A percentile compares a stretch with the other conserved stretches of the same genome.
Evolutionary conservation across 345 rosid species (phyloP).

Genomic region (Citrus unshiu): DNA sequence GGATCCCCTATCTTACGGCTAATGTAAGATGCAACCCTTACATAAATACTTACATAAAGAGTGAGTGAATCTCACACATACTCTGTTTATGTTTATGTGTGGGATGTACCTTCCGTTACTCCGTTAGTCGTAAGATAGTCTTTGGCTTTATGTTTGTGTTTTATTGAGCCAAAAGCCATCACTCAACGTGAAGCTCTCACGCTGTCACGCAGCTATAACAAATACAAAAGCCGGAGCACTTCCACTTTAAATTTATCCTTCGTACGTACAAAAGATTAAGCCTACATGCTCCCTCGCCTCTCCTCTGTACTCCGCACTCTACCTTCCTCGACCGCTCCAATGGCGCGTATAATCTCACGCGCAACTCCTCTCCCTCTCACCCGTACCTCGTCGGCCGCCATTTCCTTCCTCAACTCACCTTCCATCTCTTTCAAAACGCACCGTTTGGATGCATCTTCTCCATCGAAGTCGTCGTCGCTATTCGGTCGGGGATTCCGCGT

Average conservation of each 20-base stretch:
- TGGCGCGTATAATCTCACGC: conserved; percentile 59
- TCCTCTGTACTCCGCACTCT: conserved; percentile 39
- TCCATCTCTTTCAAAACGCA: conserved; percentile 10
- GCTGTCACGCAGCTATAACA: not conserved
- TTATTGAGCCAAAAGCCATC: not conserved
- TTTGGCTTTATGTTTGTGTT: no score
- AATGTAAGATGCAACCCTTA: no score
- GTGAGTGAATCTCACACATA: no score
- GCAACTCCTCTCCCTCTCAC: conserved; percentile 26
- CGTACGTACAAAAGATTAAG: no score
- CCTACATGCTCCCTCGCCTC: conserved; percentile 44
- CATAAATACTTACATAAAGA: no score
- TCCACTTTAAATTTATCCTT: not conserved
- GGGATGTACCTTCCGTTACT: no score
- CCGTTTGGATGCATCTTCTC: conserved; percentile 16
- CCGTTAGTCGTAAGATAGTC: no score
- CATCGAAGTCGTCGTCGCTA: conserved; percentile 8
- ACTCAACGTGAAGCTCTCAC: not conserved
- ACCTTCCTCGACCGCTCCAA: conserved; percentile 15
- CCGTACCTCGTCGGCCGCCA: conserved; percentile 4
- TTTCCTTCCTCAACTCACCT: conserved; percentile 2
- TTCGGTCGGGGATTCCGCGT: conserved; percentile 38
- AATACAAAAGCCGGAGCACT: not conserved
- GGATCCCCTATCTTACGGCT: no score
- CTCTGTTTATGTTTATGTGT: no score